These are phyloP conservation scores for Dicorynia guianensis DNA, from an alignment of 306 rosid species.

Conservation along the genomic window DNA sequence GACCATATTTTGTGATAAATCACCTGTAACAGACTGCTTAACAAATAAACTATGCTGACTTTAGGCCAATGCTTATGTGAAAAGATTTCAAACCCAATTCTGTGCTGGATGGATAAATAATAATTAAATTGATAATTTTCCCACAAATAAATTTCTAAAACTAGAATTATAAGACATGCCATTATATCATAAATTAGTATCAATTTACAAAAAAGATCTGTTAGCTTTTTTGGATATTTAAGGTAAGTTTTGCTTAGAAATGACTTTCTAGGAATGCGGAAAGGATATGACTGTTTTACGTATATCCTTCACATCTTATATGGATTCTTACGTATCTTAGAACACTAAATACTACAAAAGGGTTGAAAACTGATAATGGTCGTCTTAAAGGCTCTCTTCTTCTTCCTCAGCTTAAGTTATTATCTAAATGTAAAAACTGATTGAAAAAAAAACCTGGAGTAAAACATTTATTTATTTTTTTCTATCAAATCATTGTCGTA, in stretches of 20 bases:
- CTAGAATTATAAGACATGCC: not conserved
- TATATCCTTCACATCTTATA: not conserved
- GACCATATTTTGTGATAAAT: slow-evolving; percentile 14
- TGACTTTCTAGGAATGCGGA: too few relatives aligned
- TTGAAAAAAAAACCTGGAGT: not conserved
- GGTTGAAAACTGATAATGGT: not conserved
- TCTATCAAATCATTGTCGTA: slow-evolving; percentile 27
- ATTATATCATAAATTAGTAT: slow-evolving; percentile 7
- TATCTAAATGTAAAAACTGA: not conserved
- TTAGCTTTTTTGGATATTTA: slow-evolving; percentile 2
- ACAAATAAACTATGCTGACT: not conserved
- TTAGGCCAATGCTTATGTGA: not conserved
- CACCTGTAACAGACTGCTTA: not conserved
- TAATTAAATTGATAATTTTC: not conserved
- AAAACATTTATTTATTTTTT: not conserved
- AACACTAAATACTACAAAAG: slow-evolving; percentile 2
- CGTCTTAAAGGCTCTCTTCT: not conserved
- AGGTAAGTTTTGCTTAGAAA: slow-evolving; percentile 14
- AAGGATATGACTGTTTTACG: not conserved
- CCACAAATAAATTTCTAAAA: slow-evolving; percentile 25
- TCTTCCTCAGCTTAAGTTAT: not conserved
- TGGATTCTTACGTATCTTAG: not conserved
- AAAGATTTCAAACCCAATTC: slow-evolving; percentile 19
- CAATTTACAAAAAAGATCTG: not conserved
- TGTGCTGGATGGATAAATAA: not conserved